phyloP scores from a whole-genome alignment of 2,329 filamentous ascomycete genomes.

The Penicillium sp. region DNA sequence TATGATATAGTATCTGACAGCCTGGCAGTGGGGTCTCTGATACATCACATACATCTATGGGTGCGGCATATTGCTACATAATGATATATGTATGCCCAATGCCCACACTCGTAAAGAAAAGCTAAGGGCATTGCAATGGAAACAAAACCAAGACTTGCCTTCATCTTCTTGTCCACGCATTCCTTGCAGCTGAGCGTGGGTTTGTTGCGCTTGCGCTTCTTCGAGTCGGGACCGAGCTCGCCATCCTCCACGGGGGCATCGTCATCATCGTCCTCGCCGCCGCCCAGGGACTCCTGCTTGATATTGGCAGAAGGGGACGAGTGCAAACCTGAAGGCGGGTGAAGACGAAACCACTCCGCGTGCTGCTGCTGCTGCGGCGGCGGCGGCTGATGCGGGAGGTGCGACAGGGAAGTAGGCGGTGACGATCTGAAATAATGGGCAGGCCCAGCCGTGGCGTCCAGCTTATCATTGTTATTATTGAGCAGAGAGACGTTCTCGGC shows the following conservation, averaged over 20 bases:
- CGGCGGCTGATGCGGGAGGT: neutral
- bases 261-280: neutral
- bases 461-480: too few relatives aligned
- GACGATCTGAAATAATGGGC: too few relatives aligned
- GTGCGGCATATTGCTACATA: too few relatives aligned
- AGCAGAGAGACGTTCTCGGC: too few relatives aligned
- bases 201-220: constrained; percentile 14
- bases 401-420: neutral
- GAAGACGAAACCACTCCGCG: neutral
- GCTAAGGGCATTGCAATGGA: neutral
- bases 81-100: too few relatives aligned
- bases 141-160: constrained; percentile 5
- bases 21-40: neutral
- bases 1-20: neutral
- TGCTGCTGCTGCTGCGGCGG: neutral
- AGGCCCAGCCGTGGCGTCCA: too few relatives aligned
- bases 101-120: neutral
- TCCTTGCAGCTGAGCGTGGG: constrained; percentile 14
- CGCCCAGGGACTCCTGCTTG: neutral
- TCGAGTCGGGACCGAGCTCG: neutral
- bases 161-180: constrained; percentile 15
- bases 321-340: neutral
- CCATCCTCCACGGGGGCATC: neutral
- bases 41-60: neutral
- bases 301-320: neutral